Evolutionary conservation across 176 grass and related monocot genomes (phyloP).

Genomic region (Zea luxurians): DNA sequence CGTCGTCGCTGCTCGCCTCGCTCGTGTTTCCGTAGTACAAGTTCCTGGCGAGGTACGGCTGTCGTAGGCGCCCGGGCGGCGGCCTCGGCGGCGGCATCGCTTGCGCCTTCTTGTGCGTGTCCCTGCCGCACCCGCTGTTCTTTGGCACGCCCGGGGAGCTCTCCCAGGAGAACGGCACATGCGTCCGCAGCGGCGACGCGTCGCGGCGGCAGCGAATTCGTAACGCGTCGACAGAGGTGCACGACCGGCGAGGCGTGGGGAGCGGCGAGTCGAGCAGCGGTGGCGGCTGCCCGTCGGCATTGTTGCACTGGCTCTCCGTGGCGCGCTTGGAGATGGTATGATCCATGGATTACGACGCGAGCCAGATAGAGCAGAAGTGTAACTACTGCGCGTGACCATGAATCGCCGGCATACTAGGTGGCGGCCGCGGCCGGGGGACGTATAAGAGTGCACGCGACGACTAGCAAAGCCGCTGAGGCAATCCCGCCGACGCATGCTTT

Average conservation of each 20-base stretch:
- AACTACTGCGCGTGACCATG: slow-evolving; percentile 18
- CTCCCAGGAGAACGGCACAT: slow-evolving; percentile 92
- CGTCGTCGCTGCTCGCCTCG: slow-evolving; percentile 56
- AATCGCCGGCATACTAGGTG: slow-evolving; percentile 11
- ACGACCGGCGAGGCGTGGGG: slow-evolving; percentile 70
- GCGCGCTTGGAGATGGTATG: slow-evolving; percentile 44
- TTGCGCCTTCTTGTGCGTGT: slow-evolving; percentile 25
- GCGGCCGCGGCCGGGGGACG: background rate
- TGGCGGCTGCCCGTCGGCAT: slow-evolving; percentile 16
- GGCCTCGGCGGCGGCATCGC: slow-evolving; percentile 51
- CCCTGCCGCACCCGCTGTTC: slow-evolving; percentile 17
- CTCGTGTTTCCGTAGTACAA: slow-evolving; percentile 46
- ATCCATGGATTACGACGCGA: slow-evolving; percentile 23
- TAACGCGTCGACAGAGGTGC: slow-evolving; percentile 35
- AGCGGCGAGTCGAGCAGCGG: slow-evolving; percentile 80
- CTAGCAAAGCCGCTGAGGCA: slow-evolving; percentile 31
- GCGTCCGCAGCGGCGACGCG: slow-evolving; percentile 51
- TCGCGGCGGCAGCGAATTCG: slow-evolving; percentile 38
- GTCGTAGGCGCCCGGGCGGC: slow-evolving; percentile 52
- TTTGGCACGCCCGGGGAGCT: slow-evolving; percentile 86
- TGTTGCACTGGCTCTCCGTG: slow-evolving; percentile 28
- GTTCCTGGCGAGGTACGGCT: slow-evolving; percentile 17
- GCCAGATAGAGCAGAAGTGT: background rate
- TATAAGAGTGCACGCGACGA: slow-evolving; percentile 50
- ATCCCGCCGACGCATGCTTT: slow-evolving; percentile 29